Evolutionary conservation across 106 monocot species (phyloP), one percentile per base, ranked within the genome.

Genomic region (Iris macrosiphon): DNA sequence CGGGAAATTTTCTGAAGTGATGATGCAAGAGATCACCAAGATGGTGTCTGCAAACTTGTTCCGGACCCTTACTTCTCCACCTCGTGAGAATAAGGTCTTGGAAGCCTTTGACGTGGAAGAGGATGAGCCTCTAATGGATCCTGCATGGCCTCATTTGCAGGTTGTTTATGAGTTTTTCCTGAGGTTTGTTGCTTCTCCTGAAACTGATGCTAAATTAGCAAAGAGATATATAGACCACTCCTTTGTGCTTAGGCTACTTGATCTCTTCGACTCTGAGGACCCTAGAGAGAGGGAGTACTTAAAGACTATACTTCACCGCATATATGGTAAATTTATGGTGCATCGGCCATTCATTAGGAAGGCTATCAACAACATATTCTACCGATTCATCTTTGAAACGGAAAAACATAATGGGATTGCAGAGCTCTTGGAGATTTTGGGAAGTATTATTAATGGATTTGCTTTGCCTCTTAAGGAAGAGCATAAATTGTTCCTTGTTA

Each of bases 31-130:
- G 47, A 72, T 78, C 12, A 58, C 41, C 27, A 71, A 78, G 30
- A 78, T 72, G 72, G 66, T 72, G 24, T 72, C 77, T 11, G 45
- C 45, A 28, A 78, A 78, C 40, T 60, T 78, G 52, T 72, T 78
- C 19, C 46, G 77, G 25, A 54, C 49, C 42, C 27, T 64, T 37
- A 50, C 33, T 45, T 52, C 77, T 18, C 48, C 72, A 4, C 71
- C 66, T 56, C 71, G 62, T 24, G 77, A 72, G 34, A 72, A 67
- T 50, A 78, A 78, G 61, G 38, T 65, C 6, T 43, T 49, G 18
- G 63, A 63, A 29, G 52, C 51, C 8, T 51, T 68, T 59, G 68
- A 68, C 20, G 49, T 30, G 16, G 68, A 68, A 34, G 68, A 68
- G 39, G 68, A 68, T 38, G 68, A 68, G 58, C 68, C 68, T 4